Evolutionary conservation across 2,329 filamentous ascomycete species (phyloP), one percentile per base, ranked within the genome.

Genomic region (Ophiostoma himal-ulmi): DNA sequence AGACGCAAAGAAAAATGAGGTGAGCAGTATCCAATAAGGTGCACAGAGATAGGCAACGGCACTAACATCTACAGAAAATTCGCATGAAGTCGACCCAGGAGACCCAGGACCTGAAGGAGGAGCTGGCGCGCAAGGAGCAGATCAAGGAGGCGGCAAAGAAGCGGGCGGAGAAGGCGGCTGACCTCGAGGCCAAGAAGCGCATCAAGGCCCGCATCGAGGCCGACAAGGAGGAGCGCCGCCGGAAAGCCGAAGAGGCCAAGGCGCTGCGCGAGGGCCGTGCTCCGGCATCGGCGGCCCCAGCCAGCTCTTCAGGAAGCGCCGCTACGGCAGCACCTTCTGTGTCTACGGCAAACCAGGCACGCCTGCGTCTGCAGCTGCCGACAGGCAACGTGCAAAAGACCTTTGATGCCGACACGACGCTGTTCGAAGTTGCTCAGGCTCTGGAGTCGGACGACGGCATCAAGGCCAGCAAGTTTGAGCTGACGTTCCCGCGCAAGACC

Each of bases 201-300:
- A 94, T 97, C 79, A 90, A 93, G 81, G 94, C 93, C 70, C 94
- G 94, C 84, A 97, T 99, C 74, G 94, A 95, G 75, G 94, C 91
- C 17, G 94, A 98, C 82, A 97, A 96, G 83, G 91, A 92, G 75
- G 93, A 94, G 76, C 89, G 95, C 69, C 89, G 91, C 74, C 85
- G 90, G 74, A 96, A 95, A 79, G 90, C 92, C 3, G 95, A 97
- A 77, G 84, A 88, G 71, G 91, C 93, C 75, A 96, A 94, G 81
- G 94, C 94, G 0, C 87, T 88, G 70, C 87, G 94, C n/a, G 92
- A 93, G 75, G 94, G 94, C n/a, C 84, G 87, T 34, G 66, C 52
- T 62, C 69, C 65, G n/a, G 30, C 66, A 69, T 81, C 82, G 20
- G 81, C 86, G 34, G 81, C 80, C 5, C 79, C 83, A 54, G 67